Evolutionary conservation across 768 basidiomycete genomes (phyloP), one percentile per base, ranked within the genome.

Genomic region (Podaxis mareebaensis): DNA sequence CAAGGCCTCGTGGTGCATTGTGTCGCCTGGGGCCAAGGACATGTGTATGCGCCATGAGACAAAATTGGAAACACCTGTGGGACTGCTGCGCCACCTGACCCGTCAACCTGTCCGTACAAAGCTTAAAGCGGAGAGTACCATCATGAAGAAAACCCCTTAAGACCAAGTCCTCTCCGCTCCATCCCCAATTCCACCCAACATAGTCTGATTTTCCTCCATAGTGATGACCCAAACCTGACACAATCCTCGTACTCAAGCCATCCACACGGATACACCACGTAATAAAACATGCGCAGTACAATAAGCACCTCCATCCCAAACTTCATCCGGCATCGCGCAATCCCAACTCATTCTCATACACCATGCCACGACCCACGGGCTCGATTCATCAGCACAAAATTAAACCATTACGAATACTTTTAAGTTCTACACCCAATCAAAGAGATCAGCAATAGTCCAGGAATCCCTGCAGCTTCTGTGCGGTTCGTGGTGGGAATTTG

Each of bases 401-500:
- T 38, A 51, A 42, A 39, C 48, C 48, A 46, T 63, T 52, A 63
- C 36, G 54, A 44, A 20, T 40, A 40, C 33, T 51, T 36, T 36
- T 61, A 57, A 55, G 36, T 57, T 56, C 39, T 42, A 56, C 39
- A 56, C 39, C 53, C 53, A 44, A 36, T 20, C 24, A 44, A 15
- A 22, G 36, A 57, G 46, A 63, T 62, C 54, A 84, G 64, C 79
- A 80, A 72, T 87, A 88, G 69, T 92, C 90, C 56, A 91, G 77
- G 72, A 90, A 92, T 0, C 76, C 81, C 74, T 92, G 91, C 61
- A 94, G 70, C 75, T 87, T 89, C 65, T 74, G 78, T 10, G 89
- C 90, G 12, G 77, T 85, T 63, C 79, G 76, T n/a, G 88, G 85
- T 3, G 92, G 86, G 68, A 93, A 91, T 72, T 83, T 91, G 81